Percentiles rank a stretch among this genome's conserved stretches.
phyloP scores from a whole-genome alignment of 345 rosid genomes.

The Physaria fendleri region DNA sequence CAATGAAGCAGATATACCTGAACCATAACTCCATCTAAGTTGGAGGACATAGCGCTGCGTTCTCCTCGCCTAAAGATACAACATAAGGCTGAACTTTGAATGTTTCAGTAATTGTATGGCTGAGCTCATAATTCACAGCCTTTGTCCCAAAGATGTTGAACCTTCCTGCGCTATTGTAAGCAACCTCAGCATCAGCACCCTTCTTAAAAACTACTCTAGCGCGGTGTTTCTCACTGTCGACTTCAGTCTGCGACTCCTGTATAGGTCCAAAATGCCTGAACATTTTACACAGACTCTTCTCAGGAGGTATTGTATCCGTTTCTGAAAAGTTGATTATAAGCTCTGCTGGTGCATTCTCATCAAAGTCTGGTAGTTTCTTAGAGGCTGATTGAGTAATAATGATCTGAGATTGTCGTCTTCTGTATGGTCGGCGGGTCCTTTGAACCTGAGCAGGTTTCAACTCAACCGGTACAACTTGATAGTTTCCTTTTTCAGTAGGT shows the following conservation, averaged over 20 bases:
- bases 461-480: slow-evolving; percentile 48
- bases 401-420: slow-evolving; percentile 52
- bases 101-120: slow-evolving; percentile 45
- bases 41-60: slow-evolving; percentile 22
- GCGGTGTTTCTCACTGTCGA: slow-evolving; percentile 59
- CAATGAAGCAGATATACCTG: slow-evolving; percentile 34
- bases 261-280: slow-evolving; percentile 78
- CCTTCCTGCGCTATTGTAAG: slow-evolving; percentile 68
- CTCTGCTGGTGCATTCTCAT: slow-evolving; percentile 70
- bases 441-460: slow-evolving; percentile 45
- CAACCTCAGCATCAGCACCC: slow-evolving; percentile 70
- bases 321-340: slow-evolving; percentile 69
- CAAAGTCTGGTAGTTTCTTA: slow-evolving; percentile 47
- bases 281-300: slow-evolving; percentile 69
- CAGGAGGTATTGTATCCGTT: slow-evolving; percentile 63
- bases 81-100: slow-evolving; percentile 39
- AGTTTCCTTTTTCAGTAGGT: slow-evolving; percentile 36
- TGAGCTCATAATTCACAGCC: slow-evolving; percentile 72
- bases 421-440: slow-evolving; percentile 50
- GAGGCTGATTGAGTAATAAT: slow-evolving; percentile 21
- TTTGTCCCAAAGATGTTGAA: slow-evolving; percentile 68
- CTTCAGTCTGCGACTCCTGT: slow-evolving; percentile 64
- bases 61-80: slow-evolving; percentile 38
- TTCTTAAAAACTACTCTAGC: slow-evolving; percentile 88
- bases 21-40: slow-evolving; percentile 6